Conservation (phyloP, 2,329 filamentous ascomycete genomes). For the Penicillium thymicola region DNA sequence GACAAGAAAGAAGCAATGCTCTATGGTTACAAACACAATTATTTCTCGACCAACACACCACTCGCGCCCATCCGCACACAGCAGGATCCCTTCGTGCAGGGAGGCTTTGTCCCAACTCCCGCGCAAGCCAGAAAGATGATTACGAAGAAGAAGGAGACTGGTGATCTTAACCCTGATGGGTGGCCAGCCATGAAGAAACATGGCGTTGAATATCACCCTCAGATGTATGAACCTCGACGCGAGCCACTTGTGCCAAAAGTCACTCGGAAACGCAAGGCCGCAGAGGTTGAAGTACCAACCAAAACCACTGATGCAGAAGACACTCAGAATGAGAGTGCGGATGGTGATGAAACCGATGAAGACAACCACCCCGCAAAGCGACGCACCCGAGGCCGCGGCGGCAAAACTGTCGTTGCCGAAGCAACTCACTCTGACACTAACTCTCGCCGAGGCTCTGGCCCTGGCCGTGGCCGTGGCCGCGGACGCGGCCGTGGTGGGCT, state of each 20-base stretch:
- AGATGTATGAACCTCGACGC: constrained; percentile 32
- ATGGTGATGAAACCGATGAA: constrained; percentile 28
- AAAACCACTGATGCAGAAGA: constrained; percentile 29
- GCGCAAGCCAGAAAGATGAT: constrained; percentile 42
- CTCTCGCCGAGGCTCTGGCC: constrained; percentile 18
- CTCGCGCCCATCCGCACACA: constrained; percentile 20
- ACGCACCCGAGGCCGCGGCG: constrained; percentile 32
- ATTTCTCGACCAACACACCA: constrained; percentile 46
- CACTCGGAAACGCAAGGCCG: constrained; percentile 39
- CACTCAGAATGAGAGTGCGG: constrained; percentile 23
- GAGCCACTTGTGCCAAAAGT: constrained; percentile 29
- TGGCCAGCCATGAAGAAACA: constrained; percentile 39
- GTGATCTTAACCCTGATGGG: constrained; percentile 42
- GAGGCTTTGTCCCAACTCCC: constrained; percentile 45
- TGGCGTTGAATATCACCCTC: constrained; percentile 38
- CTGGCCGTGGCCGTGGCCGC: constrained; percentile 30
- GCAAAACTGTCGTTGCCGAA: constrained; percentile 23
- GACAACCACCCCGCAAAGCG: constrained; percentile 31
- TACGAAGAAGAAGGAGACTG: constrained; percentile 31
- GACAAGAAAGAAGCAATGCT: constrained; percentile 60
- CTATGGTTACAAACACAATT: constrained; percentile 58
- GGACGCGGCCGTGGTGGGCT: constrained; percentile 22
- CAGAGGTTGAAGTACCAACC: constrained; percentile 32
- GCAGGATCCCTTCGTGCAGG: constrained; percentile 58
- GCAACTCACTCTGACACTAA: constrained; percentile 21